These are phyloP conservation scores for Crithidia expoeki DNA, from an alignment of 208 protist genomes.

Conservation along the genomic window DNA sequence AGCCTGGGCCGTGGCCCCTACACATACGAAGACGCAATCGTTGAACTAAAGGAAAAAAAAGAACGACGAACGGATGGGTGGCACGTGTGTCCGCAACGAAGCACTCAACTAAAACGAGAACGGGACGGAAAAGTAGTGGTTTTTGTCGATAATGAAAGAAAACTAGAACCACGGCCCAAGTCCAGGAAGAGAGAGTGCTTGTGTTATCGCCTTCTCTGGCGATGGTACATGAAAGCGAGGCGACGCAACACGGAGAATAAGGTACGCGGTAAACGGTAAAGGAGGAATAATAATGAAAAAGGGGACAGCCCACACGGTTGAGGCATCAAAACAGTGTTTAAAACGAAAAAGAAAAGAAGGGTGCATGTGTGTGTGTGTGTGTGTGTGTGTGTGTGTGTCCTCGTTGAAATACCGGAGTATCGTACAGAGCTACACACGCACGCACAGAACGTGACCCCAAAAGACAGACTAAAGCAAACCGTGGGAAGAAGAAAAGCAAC, in stretches of 20 bases:
- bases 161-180: neutral
- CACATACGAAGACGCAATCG: neutral
- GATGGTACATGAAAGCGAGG: no score
- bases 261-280: no score
- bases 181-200: neutral
- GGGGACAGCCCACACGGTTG: no score
- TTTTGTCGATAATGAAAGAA: neutral
- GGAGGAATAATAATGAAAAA: no score
- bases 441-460: neutral
- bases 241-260: no score
- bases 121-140: neutral
- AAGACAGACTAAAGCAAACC: neutral
- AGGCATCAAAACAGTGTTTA: no score
- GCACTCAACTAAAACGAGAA: neutral
- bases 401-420: no score
- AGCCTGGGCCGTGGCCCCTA: no score
- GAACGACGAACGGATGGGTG: neutral
- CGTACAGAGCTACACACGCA: neutral
- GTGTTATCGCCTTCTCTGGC: no score
- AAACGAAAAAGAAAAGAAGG: no score
- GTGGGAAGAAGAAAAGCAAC: neutral
- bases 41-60: neutral
- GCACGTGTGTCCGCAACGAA: neutral
- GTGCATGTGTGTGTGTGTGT: no score
- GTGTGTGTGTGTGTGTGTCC: no score